These are phyloP conservation scores for Nitzschia sp. DNA, from an alignment of 108 stramenopile genomes.

Conservation along the genomic window DNA sequence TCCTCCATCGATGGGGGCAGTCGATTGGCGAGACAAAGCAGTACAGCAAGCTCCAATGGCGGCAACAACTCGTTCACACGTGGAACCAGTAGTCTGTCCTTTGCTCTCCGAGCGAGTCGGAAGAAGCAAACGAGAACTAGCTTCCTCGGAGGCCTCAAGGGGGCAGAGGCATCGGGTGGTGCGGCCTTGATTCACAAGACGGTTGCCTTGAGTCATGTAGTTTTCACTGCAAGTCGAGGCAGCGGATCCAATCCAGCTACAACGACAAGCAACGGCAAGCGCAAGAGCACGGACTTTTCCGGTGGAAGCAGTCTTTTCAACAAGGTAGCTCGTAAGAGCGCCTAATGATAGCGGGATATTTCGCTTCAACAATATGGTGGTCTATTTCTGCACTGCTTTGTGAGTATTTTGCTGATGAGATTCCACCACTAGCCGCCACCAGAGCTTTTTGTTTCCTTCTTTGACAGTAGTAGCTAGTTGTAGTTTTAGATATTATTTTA, in stretches of 20 bases:
- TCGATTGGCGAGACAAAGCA: not conserved
- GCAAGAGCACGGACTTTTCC: not conserved
- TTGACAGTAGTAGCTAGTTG: too few relatives aligned
- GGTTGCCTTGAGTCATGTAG: constrained; percentile 68
- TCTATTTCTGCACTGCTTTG: too few relatives aligned
- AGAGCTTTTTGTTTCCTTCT: too few relatives aligned
- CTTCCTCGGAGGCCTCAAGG: constrained; percentile 52
- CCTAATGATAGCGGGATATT: too few relatives aligned
- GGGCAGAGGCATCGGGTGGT: constrained; percentile 18
- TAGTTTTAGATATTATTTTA: too few relatives aligned
- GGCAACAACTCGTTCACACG: not conserved
- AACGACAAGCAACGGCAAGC: constrained; percentile 21
- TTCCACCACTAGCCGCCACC: too few relatives aligned
- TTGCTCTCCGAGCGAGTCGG: constrained; percentile 61
- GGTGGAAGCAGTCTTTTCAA: constrained; percentile 50
- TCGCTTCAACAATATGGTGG: too few relatives aligned
- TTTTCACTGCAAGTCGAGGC: constrained; percentile 45
- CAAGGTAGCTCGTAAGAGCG: constrained; percentile 28
- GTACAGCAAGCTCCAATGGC: constrained; percentile 2
- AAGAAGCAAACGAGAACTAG: constrained; percentile 53
- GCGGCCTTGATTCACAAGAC: constrained; percentile 51
- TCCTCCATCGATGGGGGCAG: not conserved
- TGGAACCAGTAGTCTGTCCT: constrained; percentile 42
- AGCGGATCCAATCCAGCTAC: constrained; percentile 17
- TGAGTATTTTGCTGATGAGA: too few relatives aligned